phyloP scores from a whole-genome alignment of 139 green algal genomes.

The Coelastrella sp. region DNA sequence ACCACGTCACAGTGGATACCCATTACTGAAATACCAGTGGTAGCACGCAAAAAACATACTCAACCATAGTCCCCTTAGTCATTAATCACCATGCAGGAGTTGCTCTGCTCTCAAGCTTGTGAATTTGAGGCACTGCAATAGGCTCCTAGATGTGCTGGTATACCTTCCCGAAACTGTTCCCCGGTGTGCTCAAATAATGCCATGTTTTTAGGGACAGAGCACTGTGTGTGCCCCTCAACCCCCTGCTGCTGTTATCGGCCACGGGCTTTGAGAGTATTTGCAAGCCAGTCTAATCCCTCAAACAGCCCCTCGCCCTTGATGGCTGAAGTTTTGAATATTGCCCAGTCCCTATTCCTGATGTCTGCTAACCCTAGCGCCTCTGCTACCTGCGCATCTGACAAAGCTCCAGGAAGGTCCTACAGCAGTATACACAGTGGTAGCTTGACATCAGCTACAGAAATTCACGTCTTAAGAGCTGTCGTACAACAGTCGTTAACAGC shows the following conservation, averaged over 20 bases:
- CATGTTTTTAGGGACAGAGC: no score
- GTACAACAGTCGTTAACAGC: neutral
- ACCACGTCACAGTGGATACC: no score
- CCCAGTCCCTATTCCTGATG: constrained; percentile 94
- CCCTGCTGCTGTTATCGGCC: constrained; percentile 14
- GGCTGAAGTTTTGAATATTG: constrained; percentile 97
- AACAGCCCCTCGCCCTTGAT: constrained; percentile 97
- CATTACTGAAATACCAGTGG: no score
- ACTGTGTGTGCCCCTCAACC: no score
- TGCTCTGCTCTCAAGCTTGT: no score
- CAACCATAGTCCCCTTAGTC: no score
- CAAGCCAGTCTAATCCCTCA: constrained; percentile 95
- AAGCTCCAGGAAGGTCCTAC: constrained; percentile 94
- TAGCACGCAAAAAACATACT: no score
- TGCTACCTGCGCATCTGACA: constrained; percentile 92
- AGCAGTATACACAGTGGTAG: neutral
- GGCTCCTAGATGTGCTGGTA: no score
- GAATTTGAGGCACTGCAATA: no score
- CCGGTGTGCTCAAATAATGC: no score
- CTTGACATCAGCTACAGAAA: neutral
- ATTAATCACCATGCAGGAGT: no score
- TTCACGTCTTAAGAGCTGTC: neutral
- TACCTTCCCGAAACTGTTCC: no score
- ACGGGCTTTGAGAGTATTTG: constrained; percentile 43
- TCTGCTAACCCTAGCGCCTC: constrained; percentile 91